Base-by-base conservation (phyloP, 179 eudicot genomes). In the Silene vulgaris region DNA sequence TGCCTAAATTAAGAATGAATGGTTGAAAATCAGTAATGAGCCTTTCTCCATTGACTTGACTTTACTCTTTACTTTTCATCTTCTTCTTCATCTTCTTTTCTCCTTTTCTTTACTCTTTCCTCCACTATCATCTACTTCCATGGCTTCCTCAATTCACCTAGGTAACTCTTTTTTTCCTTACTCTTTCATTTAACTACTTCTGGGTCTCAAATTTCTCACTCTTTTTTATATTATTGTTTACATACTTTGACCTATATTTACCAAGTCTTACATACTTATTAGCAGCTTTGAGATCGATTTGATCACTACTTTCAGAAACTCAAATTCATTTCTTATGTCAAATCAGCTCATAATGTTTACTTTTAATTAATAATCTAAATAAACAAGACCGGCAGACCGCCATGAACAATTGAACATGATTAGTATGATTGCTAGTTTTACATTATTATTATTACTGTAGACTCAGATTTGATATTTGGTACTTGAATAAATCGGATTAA, bases 131-230 rank as follows among this genome's bases (percentile, higher is more conserved):
- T 68, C 72, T 12, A 5, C 23, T 69, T 52, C 73, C 23, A 81
- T 78, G 81, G 74, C 79, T 78, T 78, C 84, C 3, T 35, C 79
- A 29, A 75, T 74, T 17, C 78, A 57, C 16, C 74, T 43, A 71
- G 81, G 81, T 81, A 75, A 64, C 40, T 35, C 5, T 4, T 28
- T 52, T 35, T 37, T 50, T 65, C 57, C 2, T 19, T 4, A 9
- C 30, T 64, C 5, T 64, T 45, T n/a, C 16, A 3, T 12, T 13
- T 43, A 1, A 43, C 8, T 20, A 23, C 17, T 1, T 30, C 7
- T 11, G n/a, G n/a, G 37, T 3, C 19, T 11, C 0, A 0, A 64
- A 0, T 2, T 7, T 1, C 66, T 17, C n/a, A n/a, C 54, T 16
- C 12, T 21, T 14, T 13, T 7, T 8, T 76, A 11, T 14, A 54